These are phyloP conservation scores for Diplogelasinospora grovesii DNA, from an alignment of 495 filamentous ascomycete genomes.

Conservation along the genomic window DNA sequence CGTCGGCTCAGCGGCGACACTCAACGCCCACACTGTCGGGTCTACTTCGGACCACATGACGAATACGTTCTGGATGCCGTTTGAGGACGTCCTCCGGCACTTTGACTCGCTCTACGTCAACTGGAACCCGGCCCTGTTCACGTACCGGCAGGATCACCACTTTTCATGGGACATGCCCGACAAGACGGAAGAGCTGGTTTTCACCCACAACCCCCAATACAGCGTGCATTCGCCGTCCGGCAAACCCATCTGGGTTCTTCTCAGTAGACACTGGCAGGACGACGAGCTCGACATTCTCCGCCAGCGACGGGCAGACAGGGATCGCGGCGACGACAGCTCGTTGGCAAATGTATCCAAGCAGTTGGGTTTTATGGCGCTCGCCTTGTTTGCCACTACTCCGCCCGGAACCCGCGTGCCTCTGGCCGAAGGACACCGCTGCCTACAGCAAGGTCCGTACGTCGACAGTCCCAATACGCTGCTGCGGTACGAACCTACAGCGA, in stretches of 20 bases:
- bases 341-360: slow-evolving; percentile 36
- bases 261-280: slow-evolving; percentile 72
- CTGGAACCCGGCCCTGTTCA: slow-evolving; percentile 89
- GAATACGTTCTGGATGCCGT: slow-evolving; percentile 87
- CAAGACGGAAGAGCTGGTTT: slow-evolving; percentile 53
- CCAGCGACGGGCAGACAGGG: slow-evolving; percentile 18
- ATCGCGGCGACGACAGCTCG: slow-evolving; percentile 13
- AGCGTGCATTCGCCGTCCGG: slow-evolving; percentile 50
- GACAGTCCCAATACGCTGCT: slow-evolving; percentile 90
- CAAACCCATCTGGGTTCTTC: slow-evolving; percentile 71
- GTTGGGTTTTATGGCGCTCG: slow-evolving; percentile 78
- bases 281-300: slow-evolving; percentile 37
- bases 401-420: slow-evolving; percentile 69
- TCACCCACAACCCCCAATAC: slow-evolving; percentile 80
- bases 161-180: slow-evolving; percentile 75
- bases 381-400: slow-evolving; percentile 56
- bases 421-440: slow-evolving; percentile 51
- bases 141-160: slow-evolving; percentile 75
- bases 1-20: slow-evolving; percentile 22
- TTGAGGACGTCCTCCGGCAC: slow-evolving; percentile 75
- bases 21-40: slow-evolving; percentile 15
- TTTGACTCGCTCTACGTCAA: slow-evolving; percentile 96
- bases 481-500: slow-evolving; percentile 55
- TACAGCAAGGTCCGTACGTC: slow-evolving; percentile 70
- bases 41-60: slow-evolving; percentile 30